phyloP scores from a whole-genome alignment of 108 stramenopile genomes.

The Pseudonitzschia multiseries region DNA sequence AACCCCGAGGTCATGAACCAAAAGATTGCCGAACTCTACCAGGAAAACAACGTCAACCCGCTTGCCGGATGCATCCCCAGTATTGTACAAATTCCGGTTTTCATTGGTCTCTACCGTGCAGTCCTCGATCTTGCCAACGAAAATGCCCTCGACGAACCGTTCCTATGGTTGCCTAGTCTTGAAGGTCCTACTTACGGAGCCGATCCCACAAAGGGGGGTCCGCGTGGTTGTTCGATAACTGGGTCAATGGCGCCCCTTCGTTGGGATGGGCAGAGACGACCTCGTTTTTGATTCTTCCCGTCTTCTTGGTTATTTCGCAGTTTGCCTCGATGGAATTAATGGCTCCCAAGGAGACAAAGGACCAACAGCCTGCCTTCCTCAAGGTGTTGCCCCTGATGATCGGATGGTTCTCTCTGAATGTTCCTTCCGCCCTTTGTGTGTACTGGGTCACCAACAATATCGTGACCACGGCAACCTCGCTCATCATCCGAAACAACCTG shows the following conservation, averaged over 20 bases:
- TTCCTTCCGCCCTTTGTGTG: conserved; percentile 91
- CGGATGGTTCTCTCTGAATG: conserved; percentile 94
- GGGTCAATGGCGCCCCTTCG: conserved; percentile 78
- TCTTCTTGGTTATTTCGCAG: conserved; percentile 90
- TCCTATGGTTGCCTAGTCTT: conserved; percentile 94
- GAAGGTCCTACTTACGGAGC: conserved; percentile 96
- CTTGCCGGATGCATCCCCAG: conserved; percentile 93
- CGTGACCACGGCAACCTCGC: conserved; percentile 81
- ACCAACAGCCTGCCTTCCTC: conserved; percentile 77
- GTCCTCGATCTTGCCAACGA: conserved; percentile 88
- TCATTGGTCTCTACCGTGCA: conserved; percentile 96
- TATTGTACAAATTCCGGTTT: conserved; percentile 94
- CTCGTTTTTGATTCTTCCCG: conserved; percentile 77
- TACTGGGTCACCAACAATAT: conserved; percentile 98
- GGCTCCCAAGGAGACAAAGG: conserved; percentile 69
- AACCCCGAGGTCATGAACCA: conserved; percentile 93
- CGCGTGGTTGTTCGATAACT: conserved; percentile 85
- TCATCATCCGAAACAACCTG: conserved; percentile 73
- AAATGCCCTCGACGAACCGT: conserved; percentile 89
- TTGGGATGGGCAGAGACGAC: conserved; percentile 94
- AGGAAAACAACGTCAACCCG: conserved; percentile 91
- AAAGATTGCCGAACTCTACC: conserved; percentile 92
- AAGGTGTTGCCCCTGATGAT: conserved; percentile 93
- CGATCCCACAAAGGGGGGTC: conserved; percentile 86
- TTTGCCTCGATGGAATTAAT: conserved; percentile 86